Evolutionary conservation across 805 yeast species (phyloP), one percentile per base, ranked within the genome.

Genomic region (Lipomyces yamadae): DNA sequence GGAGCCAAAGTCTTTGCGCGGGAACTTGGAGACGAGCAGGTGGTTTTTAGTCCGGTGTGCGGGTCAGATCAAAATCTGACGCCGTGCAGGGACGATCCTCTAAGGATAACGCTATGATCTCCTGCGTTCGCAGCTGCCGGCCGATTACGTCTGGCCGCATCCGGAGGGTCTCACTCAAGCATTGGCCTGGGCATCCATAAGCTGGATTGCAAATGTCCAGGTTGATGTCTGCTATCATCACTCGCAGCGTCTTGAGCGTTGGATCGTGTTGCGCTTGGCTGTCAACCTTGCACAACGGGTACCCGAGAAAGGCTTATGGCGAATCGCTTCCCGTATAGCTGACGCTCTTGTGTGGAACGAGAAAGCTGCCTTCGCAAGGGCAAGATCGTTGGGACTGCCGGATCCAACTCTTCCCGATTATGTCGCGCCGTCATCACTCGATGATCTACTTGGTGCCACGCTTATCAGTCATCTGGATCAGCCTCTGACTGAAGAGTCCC

Each of bases 11-110:
- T 58, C 10, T 45, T 58, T 30, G 61, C 54, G 1, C 6, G 61
- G 42, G 61, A 50, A 7, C 54, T 58, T 1, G 10, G 35, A 1
- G 61, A 58, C 33, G n/a, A 45, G 3, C 61, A 58, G n/a, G 54
- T 39, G 24, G 61, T 58, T 7, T 58, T 35, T 24, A 4, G 61
- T 58, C 61, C 61, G 6, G 53, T 35, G 7, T 58, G 61, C 53
- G 61, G n/a, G n/a, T n/a, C n/a, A 24, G 24, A 24, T 24, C 24
- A 24, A 24, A 24, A 24, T 24, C 24, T 24, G 13, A 37, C 42
- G 10, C 42, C 42, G 8, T 37, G 42, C 42, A 37, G 42, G 4
- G 42, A 37, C 13, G 42, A 13, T 2, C 42, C 42, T 6, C 10
- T 37, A 6, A 37, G 42, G 42, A 37, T 6, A 37, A 37, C 42